Base-by-base conservation (phyloP, 805 yeast species). In the Kluyveromyces starmeri region DNA sequence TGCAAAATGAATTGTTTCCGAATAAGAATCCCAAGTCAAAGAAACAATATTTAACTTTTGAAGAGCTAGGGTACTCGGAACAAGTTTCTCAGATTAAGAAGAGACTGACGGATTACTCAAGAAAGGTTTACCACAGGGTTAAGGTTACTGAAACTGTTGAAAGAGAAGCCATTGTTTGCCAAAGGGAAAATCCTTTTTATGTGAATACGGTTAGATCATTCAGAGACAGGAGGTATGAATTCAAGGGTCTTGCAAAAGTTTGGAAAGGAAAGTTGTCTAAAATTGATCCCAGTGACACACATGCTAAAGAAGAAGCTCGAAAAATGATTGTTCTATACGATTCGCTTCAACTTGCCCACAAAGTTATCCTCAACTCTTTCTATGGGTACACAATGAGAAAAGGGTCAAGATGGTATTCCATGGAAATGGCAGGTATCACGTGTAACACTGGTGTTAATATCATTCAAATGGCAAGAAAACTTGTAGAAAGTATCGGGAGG, bases 391-490 rank as follows among this genome's bases (percentile, higher is more conserved):
- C 92, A 10, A 92, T 92, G 98, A 74, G 99, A 60, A 92, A 92
- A 51, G 99, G 98, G 25, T 92, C 98, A 0, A 71, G 99, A 40
- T 92, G 99, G 99, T 92, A 88, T 51, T 92, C 98, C 0, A 86
- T 92, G 92, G 98, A 92, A 58, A 92, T 94, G 98, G 99, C 98
- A 0, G 99, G 99, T 43, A 92, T 92, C 13, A 92, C 99, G 0
- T 94, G 98, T 69, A 68, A 88, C 32, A 92, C 98, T 0, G 99
- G 99, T 35, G 96, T 98, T 1, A 85, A 95, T 0, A 92, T 92
- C 48, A 92, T 92, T 65, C 97, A 94, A 60, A 83, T 89, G 92
- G 99, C 99, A 0, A 69, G 97, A 42, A 64, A 81, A 1, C 63
- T 92, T 39, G 96, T 92, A 10, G 97, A 89, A 55, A 66, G 96